Evolutionary conservation across 2,329 filamentous ascomycete genomes (phyloP), one percentile per base, ranked within the genome.

Genomic region (Penicillium verrucosum): DNA sequence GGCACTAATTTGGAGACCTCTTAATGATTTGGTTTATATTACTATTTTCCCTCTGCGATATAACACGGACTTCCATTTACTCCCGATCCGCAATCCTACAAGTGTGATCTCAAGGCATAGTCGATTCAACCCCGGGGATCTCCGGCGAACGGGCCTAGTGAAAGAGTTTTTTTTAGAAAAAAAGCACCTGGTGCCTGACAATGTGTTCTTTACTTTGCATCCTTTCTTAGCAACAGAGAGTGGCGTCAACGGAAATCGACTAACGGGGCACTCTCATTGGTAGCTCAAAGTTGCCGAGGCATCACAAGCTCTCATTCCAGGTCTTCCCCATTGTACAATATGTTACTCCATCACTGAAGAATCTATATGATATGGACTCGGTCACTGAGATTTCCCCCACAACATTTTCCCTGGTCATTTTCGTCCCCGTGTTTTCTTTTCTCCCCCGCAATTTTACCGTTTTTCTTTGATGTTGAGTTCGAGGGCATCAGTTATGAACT

Each of bases 221-320:
- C 43, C 18, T 23, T 14, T 56, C 54, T 14, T 56, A 56, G 38
- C 12, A 29, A 12, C 8, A 10, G 27, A 7, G 21, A 27, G 30
- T 37, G 29, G 23, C 10, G 29, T 21, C 14, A 42, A 42, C 21
- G 21, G 11, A 25, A 47, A 21, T 30, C 4, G n/a, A 38, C 36
- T 1, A 18, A 37, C 25, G 23, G 30, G 25, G 44, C 27, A 27
- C 23, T 56, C 18, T 60, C 43, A 59, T 60, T 61, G 56, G 60
- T 29, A 32, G 25, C 41, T 58, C 46, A 23, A 38, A 63, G 41
- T 51, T 63, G 12, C 61, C 61, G 54, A 58, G 61, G 61, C 53
- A 63, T 63, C 61, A 63, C 61, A 60, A 60, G 61, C 51, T 46
- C 14, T 27, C 23, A 27, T 34, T 34, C 32, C 16, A 44, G 25